Base-by-base conservation (phyloP, 192 early-diverging fungal species). In the Piromyces sp. region DNA sequence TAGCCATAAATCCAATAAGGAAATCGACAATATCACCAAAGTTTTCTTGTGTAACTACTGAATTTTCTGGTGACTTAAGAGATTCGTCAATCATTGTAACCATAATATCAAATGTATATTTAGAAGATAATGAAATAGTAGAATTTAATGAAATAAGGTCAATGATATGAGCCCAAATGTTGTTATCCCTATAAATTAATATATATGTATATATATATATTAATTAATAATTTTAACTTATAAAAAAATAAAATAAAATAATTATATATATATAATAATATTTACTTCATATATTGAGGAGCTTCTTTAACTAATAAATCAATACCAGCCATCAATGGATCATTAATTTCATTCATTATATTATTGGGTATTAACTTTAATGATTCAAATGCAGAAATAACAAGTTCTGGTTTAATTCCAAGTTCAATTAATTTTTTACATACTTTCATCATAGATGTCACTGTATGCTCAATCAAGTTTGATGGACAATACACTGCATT, bases 1-100 rank as follows among this genome's bases (percentile, higher is more conserved):
- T 89, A 17, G 90, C 88, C 28, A 90, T 89, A 84, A 91, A 94
- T 3, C 89, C 86, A 68, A 90, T 87, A 80, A 95, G 83, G 12
- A 94, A 79, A 80, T 94, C 93, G 14, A 95, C 93, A 80, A 90
- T 91, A 29, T 94, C 93, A 14, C 88, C 90, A 87, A 94, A 95
- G 79, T 91, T 93, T 31, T 94, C 91, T 16, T 83, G 84, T 78
- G 84, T 89, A 1, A 86, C 86, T 78, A 91, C 86, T 80, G 85
- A 82, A 1, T 87, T 87, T 13, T 83, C 85, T 26, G 86, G 85
- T n/a, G 51, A 2, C 9, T 17, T 26, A 7, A 68, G 26, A 28
- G 51, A 68, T 68, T 90, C 89, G 30, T 79, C 81, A 30, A 58
- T 37, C 80, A 40, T 29, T 2, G 86, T 84, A 17, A 95, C 84